Base-by-base conservation (phyloP, 2,329 filamentous ascomycete genomes). In the Penicillium freii region DNA sequence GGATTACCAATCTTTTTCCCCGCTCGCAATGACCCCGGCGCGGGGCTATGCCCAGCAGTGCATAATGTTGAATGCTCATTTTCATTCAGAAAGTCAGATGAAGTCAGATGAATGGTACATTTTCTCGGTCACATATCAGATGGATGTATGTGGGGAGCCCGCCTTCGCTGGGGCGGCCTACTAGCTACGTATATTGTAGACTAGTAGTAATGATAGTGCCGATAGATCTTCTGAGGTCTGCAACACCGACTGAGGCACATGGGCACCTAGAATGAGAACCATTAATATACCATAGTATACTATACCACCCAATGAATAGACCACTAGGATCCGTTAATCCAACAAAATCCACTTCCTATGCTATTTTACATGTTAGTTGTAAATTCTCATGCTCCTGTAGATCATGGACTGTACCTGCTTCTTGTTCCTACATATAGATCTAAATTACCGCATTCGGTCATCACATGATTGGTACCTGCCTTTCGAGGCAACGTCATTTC, bases 401-500 rank as follows among this genome's bases (percentile, higher is more conserved):
- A 54, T 36, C 9, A 8, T 17, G 21, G 10, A 8, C 3, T 34
- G 43, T 17, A 21, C 7, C 43, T 31, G 11, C 13, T 31, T 21
- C 9, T 4, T 4, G n/a, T 31, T 15, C 4, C 13, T 46, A 33
- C 31, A 13, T 17, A 34, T 45, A 46, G 7, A 15, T 36, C 17
- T 27, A 19, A n/a, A 50, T 49, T 39, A 7, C 45, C 21, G 29
- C 17, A 51, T 51, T 10, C 13, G 50, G 44, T 36, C 38, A 52
- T 60, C 61, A 62, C 61, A 61, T 65, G 61, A 51, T 49, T 57
- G 19, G 48, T 51, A 43, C 19, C 34, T 51, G 36, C 23, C 19
- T 38, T 9, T 10, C 19, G n/a, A 52, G 45, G 9, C 39, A 33
- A 55, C 55, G 51, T 51, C 56, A 54, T 57, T 47, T 21, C 39